Conservation (phyloP, 495 filamentous ascomycete genomes). For the Podospora bellae-mahoneyi region DNA sequence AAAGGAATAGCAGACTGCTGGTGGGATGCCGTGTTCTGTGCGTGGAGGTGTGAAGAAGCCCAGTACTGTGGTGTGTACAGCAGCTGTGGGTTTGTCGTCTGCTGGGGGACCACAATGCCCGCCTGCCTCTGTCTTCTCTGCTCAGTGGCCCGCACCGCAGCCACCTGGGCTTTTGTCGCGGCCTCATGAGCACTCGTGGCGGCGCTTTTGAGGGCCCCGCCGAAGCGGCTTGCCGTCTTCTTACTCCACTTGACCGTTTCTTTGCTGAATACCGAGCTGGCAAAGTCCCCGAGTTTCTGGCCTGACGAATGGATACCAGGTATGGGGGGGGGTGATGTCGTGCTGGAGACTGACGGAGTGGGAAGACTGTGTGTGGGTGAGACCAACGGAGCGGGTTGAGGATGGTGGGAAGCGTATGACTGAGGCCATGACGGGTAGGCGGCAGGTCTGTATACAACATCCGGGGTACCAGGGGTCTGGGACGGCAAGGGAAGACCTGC, state of each 20-base stretch:
- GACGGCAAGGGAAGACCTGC: background rate
- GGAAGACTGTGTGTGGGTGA: constrained; percentile 5
- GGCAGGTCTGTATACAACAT: background rate
- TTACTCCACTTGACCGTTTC: constrained; percentile 32
- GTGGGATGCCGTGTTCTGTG: background rate
- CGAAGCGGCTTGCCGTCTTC: constrained; percentile 27
- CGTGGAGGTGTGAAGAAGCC: background rate
- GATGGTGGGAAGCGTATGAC: background rate
- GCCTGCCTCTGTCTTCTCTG: constrained; percentile 16
- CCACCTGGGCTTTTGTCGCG: constrained; percentile 16
- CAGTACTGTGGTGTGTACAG: background rate
- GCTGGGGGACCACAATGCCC: background rate
- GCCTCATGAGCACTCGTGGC: constrained; percentile 19
- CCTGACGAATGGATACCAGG: constrained; percentile 4
- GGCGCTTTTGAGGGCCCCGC: constrained; percentile 25
- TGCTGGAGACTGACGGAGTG: background rate
- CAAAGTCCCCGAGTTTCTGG: constrained; percentile 22
- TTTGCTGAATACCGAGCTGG: constrained; percentile 30
- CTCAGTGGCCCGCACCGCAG: constrained; percentile 15
- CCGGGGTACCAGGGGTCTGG: background rate
- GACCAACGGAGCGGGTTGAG: background rate
- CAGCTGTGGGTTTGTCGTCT: background rate
- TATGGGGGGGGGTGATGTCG: background rate
- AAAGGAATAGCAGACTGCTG: background rate
- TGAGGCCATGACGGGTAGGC: background rate